These are phyloP conservation scores for Sideroxylon spinosum DNA, from an alignment of 179 eudicot genomes.

Conservation along the genomic window DNA sequence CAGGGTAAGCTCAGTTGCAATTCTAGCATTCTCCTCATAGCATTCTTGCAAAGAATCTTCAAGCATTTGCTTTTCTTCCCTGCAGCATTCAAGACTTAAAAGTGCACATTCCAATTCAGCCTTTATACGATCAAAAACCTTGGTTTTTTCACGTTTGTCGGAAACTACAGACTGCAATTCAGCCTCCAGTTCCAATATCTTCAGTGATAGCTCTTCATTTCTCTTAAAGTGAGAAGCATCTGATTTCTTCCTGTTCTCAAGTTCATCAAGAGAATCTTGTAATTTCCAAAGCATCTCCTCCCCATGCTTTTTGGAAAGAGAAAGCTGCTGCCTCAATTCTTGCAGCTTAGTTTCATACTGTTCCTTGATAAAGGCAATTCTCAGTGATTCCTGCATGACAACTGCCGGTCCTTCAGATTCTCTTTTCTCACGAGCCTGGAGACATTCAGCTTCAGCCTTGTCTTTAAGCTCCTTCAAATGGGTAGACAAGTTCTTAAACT, in stretches of 20 bases:
- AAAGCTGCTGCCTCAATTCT: slow-evolving; percentile 71
- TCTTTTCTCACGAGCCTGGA: slow-evolving; percentile 48
- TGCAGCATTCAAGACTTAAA: slow-evolving; percentile 85
- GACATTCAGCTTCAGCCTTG: slow-evolving; percentile 62
- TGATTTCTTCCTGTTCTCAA: slow-evolving; percentile 64
- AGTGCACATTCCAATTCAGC: slow-evolving; percentile 82
- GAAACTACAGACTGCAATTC: slow-evolving; percentile 51
- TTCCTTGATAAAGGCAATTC: slow-evolving; percentile 89
- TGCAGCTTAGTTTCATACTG: slow-evolving; percentile 80
- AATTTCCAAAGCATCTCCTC: slow-evolving; percentile 87
- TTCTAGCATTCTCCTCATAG: slow-evolving; percentile 41
- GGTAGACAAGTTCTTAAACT: slow-evolving; percentile 79
- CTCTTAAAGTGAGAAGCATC: slow-evolving; percentile 64
- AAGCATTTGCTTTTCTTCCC: slow-evolving; percentile 82
- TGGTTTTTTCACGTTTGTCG: slow-evolving; percentile 62
- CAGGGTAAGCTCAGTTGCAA: slow-evolving; percentile 41
- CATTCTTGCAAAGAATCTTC: slow-evolving; percentile 50
- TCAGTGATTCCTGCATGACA: slow-evolving; percentile 65
- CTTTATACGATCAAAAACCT: slow-evolving; percentile 58
- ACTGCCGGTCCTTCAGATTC: slow-evolving; percentile 51
- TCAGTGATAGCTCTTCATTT: slow-evolving; percentile 64
- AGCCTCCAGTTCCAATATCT: slow-evolving; percentile 59
- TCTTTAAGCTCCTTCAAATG: slow-evolving; percentile 91
- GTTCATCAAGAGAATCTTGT: slow-evolving; percentile 80
- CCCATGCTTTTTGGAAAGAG: slow-evolving; percentile 75